Percentiles rank a stretch among this genome's conserved stretches.
phyloP scores from a whole-genome alignment of 768 basidiomycete genomes.

The Tylopilus sp. region DNA sequence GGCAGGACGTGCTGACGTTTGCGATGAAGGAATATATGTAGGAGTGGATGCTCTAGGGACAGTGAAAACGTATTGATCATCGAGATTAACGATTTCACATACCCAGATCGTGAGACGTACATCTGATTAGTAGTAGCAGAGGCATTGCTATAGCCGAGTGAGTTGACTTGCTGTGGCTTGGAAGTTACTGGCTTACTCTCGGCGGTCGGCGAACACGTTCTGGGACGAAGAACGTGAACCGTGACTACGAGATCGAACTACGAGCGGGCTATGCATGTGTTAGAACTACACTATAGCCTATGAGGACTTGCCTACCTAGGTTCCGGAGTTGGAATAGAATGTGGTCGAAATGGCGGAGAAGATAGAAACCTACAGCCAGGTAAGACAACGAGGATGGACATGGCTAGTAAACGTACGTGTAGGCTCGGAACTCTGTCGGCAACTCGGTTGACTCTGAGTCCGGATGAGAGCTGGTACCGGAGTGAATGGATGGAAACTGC shows the following conservation, averaged over 20 bases:
- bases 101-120: constrained; percentile 13
- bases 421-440: constrained; percentile 23
- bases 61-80: not conserved
- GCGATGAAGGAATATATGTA: constrained; percentile 13
- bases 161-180: not conserved
- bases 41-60: constrained; percentile 17
- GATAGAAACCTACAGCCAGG: constrained; percentile 15
- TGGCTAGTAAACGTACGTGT: constrained; percentile 17
- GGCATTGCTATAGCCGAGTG: constrained; percentile 3
- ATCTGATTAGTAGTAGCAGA: not conserved
- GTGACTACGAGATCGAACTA: constrained; percentile 17
- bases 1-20: constrained; percentile 13
- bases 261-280: constrained; percentile 20
- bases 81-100: not conserved
- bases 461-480: constrained; percentile 2
- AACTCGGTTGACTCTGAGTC: constrained; percentile 12
- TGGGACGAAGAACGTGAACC: constrained; percentile 13
- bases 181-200: constrained; percentile 13
- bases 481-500: not conserved
- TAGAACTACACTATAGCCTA: constrained; percentile 1
- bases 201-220: not conserved
- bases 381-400: not conserved
- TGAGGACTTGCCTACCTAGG: constrained; percentile 20
- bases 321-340: constrained; percentile 31
- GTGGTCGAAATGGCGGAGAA: constrained; percentile 16